These are phyloP conservation scores for Halophytophthora polymorphica DNA, from an alignment of 352 stramenopile species.

Conservation along the genomic window DNA sequence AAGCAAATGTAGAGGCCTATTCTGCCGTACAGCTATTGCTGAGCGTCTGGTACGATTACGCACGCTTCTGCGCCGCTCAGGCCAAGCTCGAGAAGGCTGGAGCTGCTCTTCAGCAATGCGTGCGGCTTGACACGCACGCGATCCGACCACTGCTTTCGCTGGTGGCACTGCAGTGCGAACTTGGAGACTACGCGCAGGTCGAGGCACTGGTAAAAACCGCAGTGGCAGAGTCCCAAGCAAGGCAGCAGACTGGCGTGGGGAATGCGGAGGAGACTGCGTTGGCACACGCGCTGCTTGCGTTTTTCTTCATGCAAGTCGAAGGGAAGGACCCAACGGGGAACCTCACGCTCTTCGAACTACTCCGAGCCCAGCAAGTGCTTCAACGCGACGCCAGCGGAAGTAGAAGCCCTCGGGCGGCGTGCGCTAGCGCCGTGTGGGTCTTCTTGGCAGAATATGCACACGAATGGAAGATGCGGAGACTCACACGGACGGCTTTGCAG, in stretches of 20 bases:
- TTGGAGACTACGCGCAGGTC: conserved; percentile 39
- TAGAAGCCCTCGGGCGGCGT: conserved; percentile 17
- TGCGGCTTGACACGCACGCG: conserved; percentile 41
- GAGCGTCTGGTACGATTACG: conserved; percentile 65
- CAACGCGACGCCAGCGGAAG: conserved; percentile 6
- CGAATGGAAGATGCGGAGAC: conserved; percentile 33
- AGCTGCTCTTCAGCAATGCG: conserved; percentile 49
- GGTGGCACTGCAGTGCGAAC: conserved; percentile 55
- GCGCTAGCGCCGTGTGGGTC: conserved; percentile 60
- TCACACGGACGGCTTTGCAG: conserved; percentile 34
- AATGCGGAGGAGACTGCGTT: conserved; percentile 22
- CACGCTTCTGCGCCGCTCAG: conserved; percentile 46
- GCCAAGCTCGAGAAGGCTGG: conserved; percentile 54
- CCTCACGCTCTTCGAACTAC: conserved; percentile 59
- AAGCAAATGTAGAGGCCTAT: conserved; percentile 4
- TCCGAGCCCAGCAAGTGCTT: conserved; percentile 50
- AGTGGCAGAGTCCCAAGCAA: conserved; percentile 23
- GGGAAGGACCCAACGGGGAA: conserved; percentile 54
- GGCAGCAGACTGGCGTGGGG: neutral
- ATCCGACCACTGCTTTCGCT: conserved; percentile 47
- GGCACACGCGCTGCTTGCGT: conserved; percentile 58
- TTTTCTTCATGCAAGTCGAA: conserved; percentile 47
- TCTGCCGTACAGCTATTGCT: conserved; percentile 17
- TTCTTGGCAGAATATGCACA: conserved; percentile 44
- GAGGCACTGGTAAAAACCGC: conserved; percentile 47